phyloP scores from a whole-genome alignment of 352 stramenopile genomes.

The Globisporangium polare region DNA sequence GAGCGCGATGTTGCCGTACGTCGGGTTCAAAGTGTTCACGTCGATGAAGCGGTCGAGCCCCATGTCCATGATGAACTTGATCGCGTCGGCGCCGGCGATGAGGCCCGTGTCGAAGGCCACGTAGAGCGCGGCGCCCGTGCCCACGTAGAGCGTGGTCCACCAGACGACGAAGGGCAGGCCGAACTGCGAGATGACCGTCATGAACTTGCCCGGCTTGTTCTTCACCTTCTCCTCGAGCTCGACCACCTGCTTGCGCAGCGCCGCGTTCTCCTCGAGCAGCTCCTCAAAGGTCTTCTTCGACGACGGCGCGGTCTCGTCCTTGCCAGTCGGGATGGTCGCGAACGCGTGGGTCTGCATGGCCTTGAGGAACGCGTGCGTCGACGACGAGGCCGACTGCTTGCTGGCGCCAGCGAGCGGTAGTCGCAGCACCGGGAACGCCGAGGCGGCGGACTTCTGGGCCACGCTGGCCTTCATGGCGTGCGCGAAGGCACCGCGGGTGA shows the following conservation, averaged over 20 bases:
- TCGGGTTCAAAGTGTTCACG: constrained; percentile 69
- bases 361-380: constrained; percentile 17
- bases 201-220: constrained; percentile 75
- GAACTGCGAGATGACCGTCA: constrained; percentile 80
- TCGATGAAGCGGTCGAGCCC: constrained; percentile 79
- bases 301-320: constrained; percentile 20
- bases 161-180: constrained; percentile 81
- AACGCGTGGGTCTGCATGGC: constrained; percentile 46
- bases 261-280: constrained; percentile 71
- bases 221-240: constrained; percentile 49
- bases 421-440: constrained; percentile 15
- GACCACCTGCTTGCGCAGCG: constrained; percentile 65
- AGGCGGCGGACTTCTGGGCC: background rate
- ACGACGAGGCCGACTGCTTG: constrained; percentile 4
- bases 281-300: constrained; percentile 59
- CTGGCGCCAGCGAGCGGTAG: constrained; percentile 2
- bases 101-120: constrained; percentile 67
- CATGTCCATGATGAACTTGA: constrained; percentile 81
- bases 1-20: constrained; percentile 84
- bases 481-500: constrained; percentile 11
- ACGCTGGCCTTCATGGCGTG: constrained; percentile 2
- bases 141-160: constrained; percentile 79
- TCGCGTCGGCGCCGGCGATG: constrained; percentile 68
- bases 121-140: constrained; percentile 70
- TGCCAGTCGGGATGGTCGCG: constrained; percentile 33